A percentile compares a stretch with the other conserved stretches of the same genome.
Evolutionary conservation across 2,329 filamentous ascomycete genomes (phyloP).

Genomic region (Aspergillus aculeatus): DNA sequence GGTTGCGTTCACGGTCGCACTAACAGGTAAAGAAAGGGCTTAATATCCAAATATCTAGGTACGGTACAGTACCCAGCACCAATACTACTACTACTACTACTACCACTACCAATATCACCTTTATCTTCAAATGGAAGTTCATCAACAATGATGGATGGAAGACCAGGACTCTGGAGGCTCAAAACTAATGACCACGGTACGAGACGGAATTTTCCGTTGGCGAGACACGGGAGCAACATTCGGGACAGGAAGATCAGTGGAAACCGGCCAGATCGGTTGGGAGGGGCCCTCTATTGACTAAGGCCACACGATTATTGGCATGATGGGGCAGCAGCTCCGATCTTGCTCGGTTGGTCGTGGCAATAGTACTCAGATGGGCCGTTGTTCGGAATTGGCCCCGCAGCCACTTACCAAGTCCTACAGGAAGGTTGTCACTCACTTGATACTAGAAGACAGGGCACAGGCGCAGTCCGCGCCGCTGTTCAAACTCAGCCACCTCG

Average conservation of each 20-base stretch:
- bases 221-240: constrained; percentile 21
- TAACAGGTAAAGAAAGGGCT: neutral
- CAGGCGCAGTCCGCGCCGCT: neutral
- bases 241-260: constrained; percentile 27
- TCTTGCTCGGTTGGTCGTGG: constrained; percentile 14
- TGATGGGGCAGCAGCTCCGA: constrained; percentile 8
- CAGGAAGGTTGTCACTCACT: neutral
- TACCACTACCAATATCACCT: too few relatives aligned
- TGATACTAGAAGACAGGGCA: neutral
- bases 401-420: neutral
- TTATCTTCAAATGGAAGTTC: too few relatives aligned
- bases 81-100: neutral
- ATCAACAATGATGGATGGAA: too few relatives aligned
- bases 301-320: constrained; percentile 12
- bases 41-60: too few relatives aligned
- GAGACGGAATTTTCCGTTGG: constrained; percentile 19
- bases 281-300: constrained; percentile 10
- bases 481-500: neutral
- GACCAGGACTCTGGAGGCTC: neutral
- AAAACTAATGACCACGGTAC: constrained; percentile 17
- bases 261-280: constrained; percentile 23
- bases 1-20: neutral
- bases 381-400: neutral
- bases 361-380: constrained; percentile 9
- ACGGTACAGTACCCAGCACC: too few relatives aligned